Conservation (phyloP, 106 monocot species). For the Platanthera zijinensis region DNA sequence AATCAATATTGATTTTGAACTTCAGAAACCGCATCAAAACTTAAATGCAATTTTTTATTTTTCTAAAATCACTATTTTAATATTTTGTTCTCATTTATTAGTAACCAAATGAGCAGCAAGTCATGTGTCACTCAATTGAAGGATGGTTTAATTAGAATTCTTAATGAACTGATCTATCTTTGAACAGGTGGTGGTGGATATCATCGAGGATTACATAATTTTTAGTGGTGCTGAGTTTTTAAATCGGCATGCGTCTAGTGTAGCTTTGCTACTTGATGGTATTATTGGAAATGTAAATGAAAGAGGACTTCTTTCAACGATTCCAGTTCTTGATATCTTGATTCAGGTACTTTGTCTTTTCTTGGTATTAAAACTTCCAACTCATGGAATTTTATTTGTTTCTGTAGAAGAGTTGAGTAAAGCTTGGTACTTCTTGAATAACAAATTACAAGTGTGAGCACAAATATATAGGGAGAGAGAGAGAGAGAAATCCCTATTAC, state of each 20-base stretch:
- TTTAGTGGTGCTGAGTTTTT: slow-evolving; percentile 83
- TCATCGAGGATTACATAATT: slow-evolving; percentile 88
- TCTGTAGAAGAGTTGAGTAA: too few species aligned
- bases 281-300: slow-evolving; percentile 93
- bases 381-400: too few species aligned
- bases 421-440: too few species aligned
- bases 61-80: too few species aligned
- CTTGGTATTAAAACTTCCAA: too few species aligned
- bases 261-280: slow-evolving; percentile 71
- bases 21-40: too few species aligned
- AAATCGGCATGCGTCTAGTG: slow-evolving; percentile 59
- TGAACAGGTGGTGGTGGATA: slow-evolving; percentile 62
- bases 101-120: not conserved
- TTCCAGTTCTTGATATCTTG: slow-evolving; percentile 71
- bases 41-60: too few species aligned
- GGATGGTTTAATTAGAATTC: not conserved
- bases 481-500: too few species aligned
- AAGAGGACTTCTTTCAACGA: slow-evolving; percentile 80
- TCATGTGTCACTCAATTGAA: not conserved
- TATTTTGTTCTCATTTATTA: not conserved
- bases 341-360: slow-evolving; percentile 50
- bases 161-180: slow-evolving; percentile 2
- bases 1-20: too few species aligned
- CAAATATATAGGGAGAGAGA: too few species aligned
- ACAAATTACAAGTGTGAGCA: too few species aligned